Conservation (phyloP, 306 rosid species). For the Rosa persica region DNA sequence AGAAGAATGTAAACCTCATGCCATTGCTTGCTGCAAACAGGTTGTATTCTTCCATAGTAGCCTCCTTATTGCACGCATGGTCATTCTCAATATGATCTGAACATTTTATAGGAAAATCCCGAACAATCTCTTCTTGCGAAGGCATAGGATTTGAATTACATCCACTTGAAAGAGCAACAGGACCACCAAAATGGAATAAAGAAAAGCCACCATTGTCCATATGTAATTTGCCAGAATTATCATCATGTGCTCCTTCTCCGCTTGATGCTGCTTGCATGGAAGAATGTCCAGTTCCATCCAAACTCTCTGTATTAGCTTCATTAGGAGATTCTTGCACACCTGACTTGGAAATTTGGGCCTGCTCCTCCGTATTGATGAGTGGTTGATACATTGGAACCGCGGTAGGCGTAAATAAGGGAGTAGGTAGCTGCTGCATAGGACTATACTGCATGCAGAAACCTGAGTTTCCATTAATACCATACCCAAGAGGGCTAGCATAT, state of each 20-base stretch:
- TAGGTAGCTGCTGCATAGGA: conserved; percentile 65
- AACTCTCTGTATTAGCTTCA: conserved; percentile 45
- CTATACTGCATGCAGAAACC: conserved; percentile 78
- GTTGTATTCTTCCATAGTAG: conserved; percentile 83
- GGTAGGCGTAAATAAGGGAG: conserved; percentile 59
- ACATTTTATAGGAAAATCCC: conserved; percentile 40
- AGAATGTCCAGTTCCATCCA: conserved; percentile 38
- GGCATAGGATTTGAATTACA: conserved; percentile 42
- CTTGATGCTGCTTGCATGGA: conserved; percentile 35
- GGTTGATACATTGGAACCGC: conserved; percentile 72
- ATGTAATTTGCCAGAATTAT: conserved; percentile 47
- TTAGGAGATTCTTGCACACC: conserved; percentile 42
- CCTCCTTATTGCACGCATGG: conserved; percentile 57
- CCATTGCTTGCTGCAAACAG: conserved; percentile 84
- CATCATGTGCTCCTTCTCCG: conserved; percentile 41
- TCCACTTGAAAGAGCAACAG: conserved; percentile 67
- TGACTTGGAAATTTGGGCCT: conserved; percentile 37
- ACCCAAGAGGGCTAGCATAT: conserved; percentile 78
- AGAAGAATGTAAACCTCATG: conserved; percentile 71
- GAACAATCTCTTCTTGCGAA: conserved; percentile 40
- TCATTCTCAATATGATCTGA: conserved; percentile 51
- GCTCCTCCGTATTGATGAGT: conserved; percentile 47
- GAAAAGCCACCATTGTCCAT: conserved; percentile 57
- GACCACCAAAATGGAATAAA: conserved; percentile 92
- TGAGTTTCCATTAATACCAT: conserved; percentile 73